Conservation (phyloP, 345 rosid genomes). For the Rhodomyrtus tomentosa region DNA sequence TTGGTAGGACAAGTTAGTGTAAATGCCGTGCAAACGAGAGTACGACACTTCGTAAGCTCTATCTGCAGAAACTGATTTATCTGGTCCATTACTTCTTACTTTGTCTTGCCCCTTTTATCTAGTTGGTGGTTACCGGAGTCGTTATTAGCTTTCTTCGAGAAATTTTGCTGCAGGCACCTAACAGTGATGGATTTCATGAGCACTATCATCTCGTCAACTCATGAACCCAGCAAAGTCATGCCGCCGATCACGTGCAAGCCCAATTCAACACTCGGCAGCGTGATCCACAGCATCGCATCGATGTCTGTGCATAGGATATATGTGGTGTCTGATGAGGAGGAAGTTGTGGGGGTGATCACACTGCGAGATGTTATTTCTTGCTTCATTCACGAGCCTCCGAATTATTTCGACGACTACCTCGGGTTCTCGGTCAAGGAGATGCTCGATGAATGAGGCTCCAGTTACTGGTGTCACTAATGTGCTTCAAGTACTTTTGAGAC, state of each 20-base stretch:
- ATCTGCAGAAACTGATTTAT: neutral
- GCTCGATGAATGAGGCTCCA: constrained; percentile 23
- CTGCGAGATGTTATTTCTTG: constrained; percentile 87
- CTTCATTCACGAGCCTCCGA: constrained; percentile 70
- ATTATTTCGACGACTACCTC: constrained; percentile 42
- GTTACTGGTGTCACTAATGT: neutral
- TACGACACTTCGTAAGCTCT: neutral
- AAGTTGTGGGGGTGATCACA: constrained; percentile 73
- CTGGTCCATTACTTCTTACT: neutral
- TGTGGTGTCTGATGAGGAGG: constrained; percentile 37
- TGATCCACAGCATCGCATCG: constrained; percentile 59
- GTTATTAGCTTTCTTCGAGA: neutral
- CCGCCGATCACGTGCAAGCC: constrained; percentile 55
- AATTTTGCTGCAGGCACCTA: constrained; percentile 35
- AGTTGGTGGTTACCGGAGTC: neutral
- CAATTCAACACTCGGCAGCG: constrained; percentile 52
- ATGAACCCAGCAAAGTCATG: constrained; percentile 26
- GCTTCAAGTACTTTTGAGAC: neutral
- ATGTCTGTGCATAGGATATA: constrained; percentile 64
- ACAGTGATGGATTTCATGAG: constrained; percentile 50
- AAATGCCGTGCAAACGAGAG: neutral
- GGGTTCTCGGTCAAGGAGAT: constrained; percentile 53
- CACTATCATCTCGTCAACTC: constrained; percentile 28
- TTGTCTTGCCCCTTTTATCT: neutral
- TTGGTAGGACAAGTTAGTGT: neutral